phyloP scores from a whole-genome alignment of 441 rosid species.

The Gossypium davidsonii region DNA sequence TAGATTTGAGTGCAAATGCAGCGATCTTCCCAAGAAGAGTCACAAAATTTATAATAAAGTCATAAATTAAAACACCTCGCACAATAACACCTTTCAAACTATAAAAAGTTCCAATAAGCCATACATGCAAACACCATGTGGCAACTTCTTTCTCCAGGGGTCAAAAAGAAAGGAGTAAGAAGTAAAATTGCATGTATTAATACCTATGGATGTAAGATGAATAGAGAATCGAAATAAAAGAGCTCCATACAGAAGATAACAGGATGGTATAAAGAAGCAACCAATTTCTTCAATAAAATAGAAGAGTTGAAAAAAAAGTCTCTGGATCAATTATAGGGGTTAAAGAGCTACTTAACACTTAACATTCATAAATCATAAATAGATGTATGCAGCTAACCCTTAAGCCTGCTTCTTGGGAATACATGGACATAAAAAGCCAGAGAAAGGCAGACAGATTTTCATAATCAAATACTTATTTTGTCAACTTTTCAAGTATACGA shows the following conservation, averaged over 20 bases:
- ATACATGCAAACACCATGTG: neutral
- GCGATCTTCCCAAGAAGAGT: neutral
- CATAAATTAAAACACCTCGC: neutral
- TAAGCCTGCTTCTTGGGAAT: neutral
- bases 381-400: neutral
- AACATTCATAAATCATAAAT: neutral
- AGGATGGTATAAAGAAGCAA: neutral
- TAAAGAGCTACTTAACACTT: neutral
- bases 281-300: constrained; percentile 1
- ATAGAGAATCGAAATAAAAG: neutral
- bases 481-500: neutral
- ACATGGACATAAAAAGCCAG: neutral
- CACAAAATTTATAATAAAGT: neutral
- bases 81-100: neutral
- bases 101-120: neutral
- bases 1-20: neutral
- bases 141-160: constrained; percentile 1
- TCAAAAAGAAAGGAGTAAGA: neutral
- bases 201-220: neutral
- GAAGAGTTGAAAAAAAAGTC: neutral
- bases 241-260: neutral
- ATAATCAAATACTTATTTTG: neutral
- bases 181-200: neutral
- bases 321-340: neutral
- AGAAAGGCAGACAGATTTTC: neutral